Percentiles rank a stretch among this genome's conserved stretches.
Conservation (phyloP, 345 rosid genomes). For the Hypericum perforatum region DNA sequence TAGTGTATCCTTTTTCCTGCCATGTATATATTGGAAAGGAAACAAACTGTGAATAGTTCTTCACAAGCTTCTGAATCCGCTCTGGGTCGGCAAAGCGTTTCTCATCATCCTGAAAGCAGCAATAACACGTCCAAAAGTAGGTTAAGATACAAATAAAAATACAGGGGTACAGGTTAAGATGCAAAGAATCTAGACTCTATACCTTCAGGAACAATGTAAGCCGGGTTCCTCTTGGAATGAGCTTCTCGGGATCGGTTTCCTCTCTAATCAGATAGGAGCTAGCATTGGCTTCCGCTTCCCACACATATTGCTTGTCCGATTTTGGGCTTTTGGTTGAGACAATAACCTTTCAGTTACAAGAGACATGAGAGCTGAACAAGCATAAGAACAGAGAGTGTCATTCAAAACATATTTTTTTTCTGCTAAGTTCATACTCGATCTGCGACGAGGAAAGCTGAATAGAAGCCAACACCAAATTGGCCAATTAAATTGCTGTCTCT, state of each 20-base stretch:
- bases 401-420: not conserved
- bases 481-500: constrained; percentile 81
- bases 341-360: constrained; percentile 35
- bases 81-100: constrained; percentile 93
- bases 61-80: constrained; percentile 83
- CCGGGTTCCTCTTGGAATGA: constrained; percentile 76
- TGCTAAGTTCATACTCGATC: constrained; percentile 42
- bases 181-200: not conserved
- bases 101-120: constrained; percentile 49
- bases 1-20: constrained; percentile 93
- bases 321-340: constrained; percentile 90
- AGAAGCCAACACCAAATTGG: constrained; percentile 98
- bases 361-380: not conserved
- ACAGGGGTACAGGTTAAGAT: not conserved
- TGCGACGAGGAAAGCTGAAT: constrained; percentile 87
- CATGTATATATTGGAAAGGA: constrained; percentile 97
- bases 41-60: constrained; percentile 92
- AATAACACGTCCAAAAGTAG: not conserved
- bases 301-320: constrained; percentile 83
- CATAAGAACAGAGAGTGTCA: too few relatives aligned
- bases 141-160: constrained; percentile 10
- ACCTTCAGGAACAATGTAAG: constrained; percentile 92
- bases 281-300: constrained; percentile 94
- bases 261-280: constrained; percentile 74
- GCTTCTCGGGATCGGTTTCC: constrained; percentile 73